Base-by-base conservation (phyloP, 2,329 filamentous ascomycete species). In the Aphanoascus verrucosus region DNA sequence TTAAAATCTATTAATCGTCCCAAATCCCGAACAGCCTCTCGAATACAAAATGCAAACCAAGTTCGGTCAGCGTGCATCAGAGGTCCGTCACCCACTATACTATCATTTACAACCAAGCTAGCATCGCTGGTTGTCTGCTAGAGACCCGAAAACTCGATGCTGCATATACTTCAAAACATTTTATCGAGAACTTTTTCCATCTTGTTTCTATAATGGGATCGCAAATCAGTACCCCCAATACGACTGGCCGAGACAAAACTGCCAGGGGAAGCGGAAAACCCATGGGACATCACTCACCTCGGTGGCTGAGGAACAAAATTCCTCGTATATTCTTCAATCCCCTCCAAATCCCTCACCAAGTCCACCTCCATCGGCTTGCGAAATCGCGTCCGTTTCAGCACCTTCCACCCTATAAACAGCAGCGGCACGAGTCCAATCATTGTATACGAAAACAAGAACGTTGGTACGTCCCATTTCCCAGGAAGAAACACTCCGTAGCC, bases 381-480 rank as follows among this genome's bases (percentile, higher is more conserved):
- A 55, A 78, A 75, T 51, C 74, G 79, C 0, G 84, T 86, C 63
- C 74, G 78, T 65, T 85, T 82, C 54, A 82, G 60, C 5, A 86
- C 31, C 67, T 91, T 93, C 82, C 85, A 91, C 5, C 78, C 80
- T 2, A 84, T 41, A 64, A 80, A 90, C 1, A 91, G 69, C 0
- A 82, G 59, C 0, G 85, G 85, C 63, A 86, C 88, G 1, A 88
- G 69, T 4, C 77, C 78, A 49, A 90, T 78, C 76, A 87, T 88
- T 47, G 82, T 81, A 66, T 90, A 90, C 67, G 82, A 85, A 67
- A 88, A 88, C 28, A 91, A 67, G 65, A 91, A 93, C 5, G 78
- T 81, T 5, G 83, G 77, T 0, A 85, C 64, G 55, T 80, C 76
- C 86, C 85, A 91, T 3, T 85, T 88, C 19, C 62, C 68, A 47